Conservation (phyloP, 345 rosid genomes). For the Aurinia saxatilis region DNA sequence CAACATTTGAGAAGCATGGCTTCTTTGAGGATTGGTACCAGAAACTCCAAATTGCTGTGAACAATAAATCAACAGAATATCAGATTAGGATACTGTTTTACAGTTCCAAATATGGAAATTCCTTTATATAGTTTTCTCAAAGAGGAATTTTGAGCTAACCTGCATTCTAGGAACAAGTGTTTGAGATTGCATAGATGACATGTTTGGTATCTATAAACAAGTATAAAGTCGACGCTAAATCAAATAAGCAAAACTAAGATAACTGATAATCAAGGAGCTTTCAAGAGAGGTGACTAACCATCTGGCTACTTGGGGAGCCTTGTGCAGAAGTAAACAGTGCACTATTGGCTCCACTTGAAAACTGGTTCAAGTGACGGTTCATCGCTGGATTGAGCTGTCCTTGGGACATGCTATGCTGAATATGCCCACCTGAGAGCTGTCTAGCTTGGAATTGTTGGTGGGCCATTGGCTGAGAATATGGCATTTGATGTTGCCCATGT, state of each 20-base stretch:
- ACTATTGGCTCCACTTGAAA: slow-evolving; percentile 64
- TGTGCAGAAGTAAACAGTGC: slow-evolving; percentile 88
- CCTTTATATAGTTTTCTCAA: neutral
- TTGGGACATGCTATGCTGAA: slow-evolving; percentile 82
- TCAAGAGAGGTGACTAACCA: slow-evolving; percentile 43
- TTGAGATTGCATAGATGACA: slow-evolving; percentile 73
- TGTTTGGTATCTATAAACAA: slow-evolving; percentile 63
- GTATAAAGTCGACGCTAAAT: neutral
- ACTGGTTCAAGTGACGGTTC: slow-evolving; percentile 78
- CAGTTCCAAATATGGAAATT: too few species aligned
- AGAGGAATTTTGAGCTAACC: slow-evolving; percentile 33
- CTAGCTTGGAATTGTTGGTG: slow-evolving; percentile 89
- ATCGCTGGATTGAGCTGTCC: slow-evolving; percentile 76
- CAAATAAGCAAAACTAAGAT: slow-evolving; percentile 5
- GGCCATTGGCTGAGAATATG: slow-evolving; percentile 74
- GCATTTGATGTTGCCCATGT: slow-evolving; percentile 90
- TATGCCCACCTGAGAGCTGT: slow-evolving; percentile 68
- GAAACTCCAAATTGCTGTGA: slow-evolving; percentile 66
- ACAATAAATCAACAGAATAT: neutral
- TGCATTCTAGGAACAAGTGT: slow-evolving; percentile 65
- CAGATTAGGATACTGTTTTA: neutral
- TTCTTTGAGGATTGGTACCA: slow-evolving; percentile 64
- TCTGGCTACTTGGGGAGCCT: slow-evolving; percentile 67
- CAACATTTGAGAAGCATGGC: slow-evolving; percentile 62
- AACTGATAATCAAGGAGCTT: neutral